Evolutionary conservation across 805 yeast species (phyloP).

Genomic region (Ogataea naganishii): DNA sequence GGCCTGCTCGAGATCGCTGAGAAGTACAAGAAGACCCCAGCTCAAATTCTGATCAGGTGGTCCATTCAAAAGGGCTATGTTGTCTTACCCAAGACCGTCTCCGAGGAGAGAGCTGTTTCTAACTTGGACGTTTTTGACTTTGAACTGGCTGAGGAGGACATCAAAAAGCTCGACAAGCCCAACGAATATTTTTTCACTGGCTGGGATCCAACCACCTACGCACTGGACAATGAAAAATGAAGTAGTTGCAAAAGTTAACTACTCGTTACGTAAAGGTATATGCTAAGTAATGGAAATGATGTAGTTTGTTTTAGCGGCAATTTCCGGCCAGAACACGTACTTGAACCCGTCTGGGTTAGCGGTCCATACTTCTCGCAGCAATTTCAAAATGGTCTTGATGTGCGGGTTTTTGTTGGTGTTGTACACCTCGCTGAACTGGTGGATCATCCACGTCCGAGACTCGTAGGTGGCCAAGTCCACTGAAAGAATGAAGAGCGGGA

Average conservation of each 20-base stretch:
- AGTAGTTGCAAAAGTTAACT: constrained; percentile 1
- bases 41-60: constrained; percentile 63
- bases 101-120: constrained; percentile 26
- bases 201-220: constrained; percentile 16
- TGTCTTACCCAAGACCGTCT: constrained; percentile 25
- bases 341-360: constrained; percentile 8
- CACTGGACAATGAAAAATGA: constrained; percentile 11
- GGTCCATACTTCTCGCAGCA: constrained; percentile 6
- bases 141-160: constrained; percentile 29
- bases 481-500: constrained; percentile 7
- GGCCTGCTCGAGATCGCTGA: constrained; percentile 34
- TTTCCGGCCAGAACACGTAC: constrained; percentile 9
- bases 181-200: constrained; percentile 10
- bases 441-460: constrained; percentile 7
- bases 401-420: constrained; percentile 5
- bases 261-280: too few species aligned
- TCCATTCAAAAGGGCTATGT: constrained; percentile 55
- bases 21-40: constrained; percentile 39
- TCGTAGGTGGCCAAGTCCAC: constrained; percentile 11
- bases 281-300: too few species aligned
- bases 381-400: background rate
- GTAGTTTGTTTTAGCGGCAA: too few species aligned
- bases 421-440: constrained; percentile 5
- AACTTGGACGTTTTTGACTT: constrained; percentile 35
- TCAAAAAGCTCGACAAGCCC: constrained; percentile 12